Conservation (phyloP, 2,329 filamentous ascomycete species). For the Clarireedia homoeocarpa region DNA sequence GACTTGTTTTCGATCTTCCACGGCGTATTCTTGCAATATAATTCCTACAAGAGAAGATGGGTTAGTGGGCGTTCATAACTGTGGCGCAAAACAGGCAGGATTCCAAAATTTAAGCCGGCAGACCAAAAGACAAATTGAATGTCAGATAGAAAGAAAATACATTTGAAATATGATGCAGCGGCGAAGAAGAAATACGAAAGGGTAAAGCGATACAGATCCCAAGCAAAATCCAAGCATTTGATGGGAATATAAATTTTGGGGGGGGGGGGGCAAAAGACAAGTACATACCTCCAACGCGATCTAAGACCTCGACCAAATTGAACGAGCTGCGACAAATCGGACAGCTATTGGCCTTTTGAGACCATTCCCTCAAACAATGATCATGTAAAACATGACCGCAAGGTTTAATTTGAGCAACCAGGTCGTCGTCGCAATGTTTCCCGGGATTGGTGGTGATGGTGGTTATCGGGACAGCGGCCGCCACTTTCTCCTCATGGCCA, state of each 20-base stretch:
- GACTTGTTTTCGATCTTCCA: constrained; percentile 81
- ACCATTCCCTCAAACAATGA: constrained; percentile 87
- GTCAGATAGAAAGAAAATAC: too few species aligned
- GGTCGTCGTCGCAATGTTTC: constrained; percentile 15
- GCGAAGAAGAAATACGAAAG: not conserved
- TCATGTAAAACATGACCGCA: constrained; percentile 93
- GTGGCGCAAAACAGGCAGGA: not conserved
- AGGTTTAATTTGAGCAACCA: constrained; percentile 54
- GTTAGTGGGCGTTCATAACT: constrained; percentile 11
- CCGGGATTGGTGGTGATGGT: constrained; percentile 19
- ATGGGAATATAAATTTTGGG: not conserved
- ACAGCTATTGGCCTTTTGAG: constrained; percentile 93
- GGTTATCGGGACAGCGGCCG: constrained; percentile 16
- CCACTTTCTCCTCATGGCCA: constrained; percentile 18
- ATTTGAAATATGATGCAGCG: too few species aligned
- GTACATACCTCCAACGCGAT: constrained; percentile 67
- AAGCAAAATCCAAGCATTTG: not conserved
- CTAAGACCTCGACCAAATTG: constrained; percentile 80
- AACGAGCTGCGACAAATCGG: constrained; percentile 92
- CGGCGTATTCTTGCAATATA: constrained; percentile 50
- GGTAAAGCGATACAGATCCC: not conserved
- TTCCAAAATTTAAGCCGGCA: too few species aligned
- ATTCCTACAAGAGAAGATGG: constrained; percentile 36
- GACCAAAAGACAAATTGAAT: too few species aligned
- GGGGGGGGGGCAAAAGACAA: constrained; percentile 1